Evolutionary conservation across 352 stramenopile genomes (phyloP).

Genomic region (Phytophthora pistaciae): DNA sequence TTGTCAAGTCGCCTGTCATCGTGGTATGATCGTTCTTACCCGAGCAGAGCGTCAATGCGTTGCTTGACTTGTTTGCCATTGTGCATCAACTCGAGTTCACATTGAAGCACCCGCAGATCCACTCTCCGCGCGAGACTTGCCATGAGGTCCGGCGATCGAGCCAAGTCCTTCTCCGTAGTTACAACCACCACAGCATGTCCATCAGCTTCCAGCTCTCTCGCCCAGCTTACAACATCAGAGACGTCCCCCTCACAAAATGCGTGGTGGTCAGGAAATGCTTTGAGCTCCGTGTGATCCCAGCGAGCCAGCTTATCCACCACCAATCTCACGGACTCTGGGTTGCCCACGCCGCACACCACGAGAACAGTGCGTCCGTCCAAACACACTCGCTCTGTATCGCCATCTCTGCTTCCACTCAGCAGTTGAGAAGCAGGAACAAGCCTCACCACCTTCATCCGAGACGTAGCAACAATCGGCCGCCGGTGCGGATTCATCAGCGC

Average conservation of each 20-base stretch:
- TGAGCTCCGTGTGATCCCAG: slow-evolving; percentile 44
- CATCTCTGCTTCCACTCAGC: not conserved
- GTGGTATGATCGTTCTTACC: not conserved
- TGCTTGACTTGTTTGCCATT: slow-evolving; percentile 27
- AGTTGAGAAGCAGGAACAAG: slow-evolving; percentile 27
- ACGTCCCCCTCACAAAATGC: slow-evolving; percentile 53
- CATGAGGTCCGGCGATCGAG: slow-evolving; percentile 32
- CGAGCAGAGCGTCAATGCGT: slow-evolving; percentile 13
- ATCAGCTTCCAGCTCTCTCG: slow-evolving; percentile 19
- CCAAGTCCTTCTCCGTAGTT: slow-evolving; percentile 77
- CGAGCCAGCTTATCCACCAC: slow-evolving; percentile 47
- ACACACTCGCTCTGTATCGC: not conserved
- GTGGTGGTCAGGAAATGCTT: slow-evolving; percentile 74
- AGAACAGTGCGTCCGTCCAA: slow-evolving; percentile 39
- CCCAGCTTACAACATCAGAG: slow-evolving; percentile 30
- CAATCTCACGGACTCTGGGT: slow-evolving; percentile 60
- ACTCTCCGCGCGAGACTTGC: slow-evolving; percentile 17
- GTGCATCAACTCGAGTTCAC: slow-evolving; percentile 49
- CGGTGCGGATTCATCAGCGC: slow-evolving; percentile 9
- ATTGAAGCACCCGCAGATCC: slow-evolving; percentile 45
- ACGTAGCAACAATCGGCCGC: slow-evolving; percentile 53
- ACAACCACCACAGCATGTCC: slow-evolving; percentile 47
- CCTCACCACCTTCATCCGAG: slow-evolving; percentile 51
- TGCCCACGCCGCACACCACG: slow-evolving; percentile 73
- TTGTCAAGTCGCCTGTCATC: not conserved